These are phyloP conservation scores for Podila epicladia DNA, from an alignment of 192 early-diverging fungal genomes.

Conservation along the genomic window DNA sequence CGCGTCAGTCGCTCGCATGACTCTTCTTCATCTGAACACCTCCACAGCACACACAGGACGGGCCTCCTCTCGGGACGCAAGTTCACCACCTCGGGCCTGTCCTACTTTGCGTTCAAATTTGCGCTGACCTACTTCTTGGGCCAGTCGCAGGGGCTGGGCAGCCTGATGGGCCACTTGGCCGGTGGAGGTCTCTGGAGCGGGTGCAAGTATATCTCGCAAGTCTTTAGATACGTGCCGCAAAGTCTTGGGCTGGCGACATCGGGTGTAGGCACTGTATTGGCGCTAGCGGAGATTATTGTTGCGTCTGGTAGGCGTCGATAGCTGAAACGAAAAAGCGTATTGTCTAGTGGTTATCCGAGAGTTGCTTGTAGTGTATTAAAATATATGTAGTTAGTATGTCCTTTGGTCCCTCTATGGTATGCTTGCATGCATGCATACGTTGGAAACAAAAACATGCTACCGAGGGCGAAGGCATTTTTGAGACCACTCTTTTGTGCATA, in stretches of 20 bases:
- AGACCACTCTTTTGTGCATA: no score
- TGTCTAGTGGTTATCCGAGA: no score
- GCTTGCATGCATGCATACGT: no score
- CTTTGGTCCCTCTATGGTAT: no score
- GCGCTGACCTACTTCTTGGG: conserved; percentile 32
- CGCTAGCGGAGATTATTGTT: conserved; percentile 19
- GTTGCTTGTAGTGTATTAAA: no score
- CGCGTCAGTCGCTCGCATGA: background rate
- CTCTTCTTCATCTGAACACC: conserved; percentile 3
- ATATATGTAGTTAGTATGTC: no score
- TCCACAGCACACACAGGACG: background rate
- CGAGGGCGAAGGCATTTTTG: no score
- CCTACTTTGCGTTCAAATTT: conserved; percentile 46
- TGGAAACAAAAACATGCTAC: no score
- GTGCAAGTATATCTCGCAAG: conserved; percentile 9
- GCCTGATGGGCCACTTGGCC: background rate
- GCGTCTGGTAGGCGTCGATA: background rate
- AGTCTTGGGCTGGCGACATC: conserved; percentile 7
- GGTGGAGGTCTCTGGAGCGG: background rate
- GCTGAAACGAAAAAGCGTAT: no score
- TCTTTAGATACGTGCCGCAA: conserved; percentile 20
- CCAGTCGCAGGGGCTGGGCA: conserved; percentile 9
- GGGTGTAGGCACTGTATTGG: conserved; percentile 13
- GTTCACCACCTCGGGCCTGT: conserved; percentile 29
- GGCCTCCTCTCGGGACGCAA: conserved; percentile 16